These are phyloP conservation scores for Excoecaria cochinchinensis DNA, from an alignment of 345 rosid genomes.

Conservation along the genomic window DNA sequence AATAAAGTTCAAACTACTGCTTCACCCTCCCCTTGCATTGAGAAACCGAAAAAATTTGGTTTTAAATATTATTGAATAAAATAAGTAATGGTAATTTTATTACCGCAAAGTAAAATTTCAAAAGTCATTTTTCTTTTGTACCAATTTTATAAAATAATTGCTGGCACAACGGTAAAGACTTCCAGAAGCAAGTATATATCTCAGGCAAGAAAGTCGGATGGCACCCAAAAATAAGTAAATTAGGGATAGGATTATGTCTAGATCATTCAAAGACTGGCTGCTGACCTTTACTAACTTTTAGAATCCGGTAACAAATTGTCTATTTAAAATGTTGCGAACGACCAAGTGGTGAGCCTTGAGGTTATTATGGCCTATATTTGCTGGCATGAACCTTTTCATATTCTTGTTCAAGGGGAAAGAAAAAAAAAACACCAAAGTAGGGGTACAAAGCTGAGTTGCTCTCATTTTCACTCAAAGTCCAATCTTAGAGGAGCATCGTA, in stretches of 20 bases:
- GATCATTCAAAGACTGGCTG: not conserved
- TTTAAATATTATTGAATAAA: too few species aligned
- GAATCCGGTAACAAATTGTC: not conserved
- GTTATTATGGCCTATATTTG: not conserved
- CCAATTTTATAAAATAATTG: too few species aligned
- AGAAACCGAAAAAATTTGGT: not conserved
- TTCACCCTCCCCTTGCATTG: not conserved
- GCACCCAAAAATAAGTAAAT: not conserved
- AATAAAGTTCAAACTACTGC: not conserved
- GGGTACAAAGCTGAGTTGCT: not conserved
- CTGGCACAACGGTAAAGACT: not conserved
- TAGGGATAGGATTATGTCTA: not conserved
- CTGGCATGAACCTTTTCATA: not conserved
- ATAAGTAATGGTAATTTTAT: too few species aligned
- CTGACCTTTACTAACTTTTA: not conserved
- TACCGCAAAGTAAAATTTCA: too few species aligned
- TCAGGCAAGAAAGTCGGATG: not conserved
- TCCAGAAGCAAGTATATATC: not conserved
- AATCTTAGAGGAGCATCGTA: not conserved
- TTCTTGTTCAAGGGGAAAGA: too few species aligned
- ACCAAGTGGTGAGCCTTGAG: not conserved
- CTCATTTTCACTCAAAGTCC: not conserved
- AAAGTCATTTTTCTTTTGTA: too few species aligned
- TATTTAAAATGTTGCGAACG: not conserved
- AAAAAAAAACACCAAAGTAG: too few species aligned